phyloP scores from a whole-genome alignment of 257 asterid genomes.

The Gentiana straminea region DNA sequence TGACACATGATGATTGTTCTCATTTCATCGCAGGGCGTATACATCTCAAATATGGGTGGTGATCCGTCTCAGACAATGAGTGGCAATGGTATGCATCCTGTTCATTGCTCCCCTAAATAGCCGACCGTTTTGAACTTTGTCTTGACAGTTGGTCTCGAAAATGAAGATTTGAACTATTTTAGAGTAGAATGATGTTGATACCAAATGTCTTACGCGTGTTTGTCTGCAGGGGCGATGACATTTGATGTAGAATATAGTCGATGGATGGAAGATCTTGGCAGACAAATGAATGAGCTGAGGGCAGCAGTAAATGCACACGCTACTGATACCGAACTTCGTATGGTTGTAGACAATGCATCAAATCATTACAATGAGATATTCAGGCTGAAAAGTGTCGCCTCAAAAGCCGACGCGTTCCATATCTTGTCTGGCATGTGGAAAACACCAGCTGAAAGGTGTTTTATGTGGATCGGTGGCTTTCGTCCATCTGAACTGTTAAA shows the following conservation, averaged over 20 bases:
- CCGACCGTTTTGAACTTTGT: too few relatives aligned
- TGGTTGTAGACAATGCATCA: constrained; percentile 49
- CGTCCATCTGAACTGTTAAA: constrained; percentile 94
- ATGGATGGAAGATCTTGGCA: constrained; percentile 81
- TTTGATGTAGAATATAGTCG: constrained; percentile 79
- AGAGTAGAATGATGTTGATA: too few relatives aligned
- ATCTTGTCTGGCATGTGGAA: constrained; percentile 99
- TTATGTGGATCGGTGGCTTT: constrained; percentile 97
- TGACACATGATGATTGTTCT: constrained; percentile 1
- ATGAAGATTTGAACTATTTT: too few relatives aligned
- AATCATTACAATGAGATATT: constrained; percentile 61
- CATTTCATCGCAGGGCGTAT: constrained; percentile 35
- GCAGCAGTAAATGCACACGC: constrained; percentile 69
- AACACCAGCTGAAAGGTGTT: constrained; percentile 93
- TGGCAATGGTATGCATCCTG: constrained; percentile 54
- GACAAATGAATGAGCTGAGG: constrained; percentile 59
- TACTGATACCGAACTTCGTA: constrained; percentile 61
- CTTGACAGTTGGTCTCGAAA: too few relatives aligned
- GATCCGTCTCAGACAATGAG: constrained; percentile 57
- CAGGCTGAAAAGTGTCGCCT: constrained; percentile 75
- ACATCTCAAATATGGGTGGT: constrained; percentile 46
- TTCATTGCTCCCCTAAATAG: not conserved
- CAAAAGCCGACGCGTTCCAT: constrained; percentile 88
- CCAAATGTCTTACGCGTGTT: not conserved
- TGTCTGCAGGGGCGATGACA: constrained; percentile 62